A percentile compares a stretch with the other conserved stretches of the same genome.
These are phyloP conservation scores for Suhomyces bokatorum DNA, from an alignment of 1,139 yeast genomes.

Conservation along the genomic window DNA sequence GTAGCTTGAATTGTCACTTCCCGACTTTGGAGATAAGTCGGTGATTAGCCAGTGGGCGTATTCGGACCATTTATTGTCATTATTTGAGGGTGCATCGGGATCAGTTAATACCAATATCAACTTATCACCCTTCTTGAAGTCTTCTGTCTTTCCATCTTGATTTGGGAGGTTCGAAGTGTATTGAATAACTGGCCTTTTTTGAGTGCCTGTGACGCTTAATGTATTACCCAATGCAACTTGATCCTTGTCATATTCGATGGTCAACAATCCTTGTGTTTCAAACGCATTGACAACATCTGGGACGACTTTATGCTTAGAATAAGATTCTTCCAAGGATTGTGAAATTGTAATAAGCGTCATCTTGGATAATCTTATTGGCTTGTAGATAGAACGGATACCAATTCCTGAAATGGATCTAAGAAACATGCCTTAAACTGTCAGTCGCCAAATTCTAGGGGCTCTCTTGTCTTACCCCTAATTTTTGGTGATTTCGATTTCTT, in stretches of 20 bases:
- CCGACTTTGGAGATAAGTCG: slow-evolving; percentile 53
- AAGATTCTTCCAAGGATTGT: slow-evolving; percentile 62
- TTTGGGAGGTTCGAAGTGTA: slow-evolving; percentile 55
- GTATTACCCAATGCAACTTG: slow-evolving; percentile 83
- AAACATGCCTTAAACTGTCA: neutral
- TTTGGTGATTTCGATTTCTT: neutral
- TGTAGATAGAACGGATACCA: neutral
- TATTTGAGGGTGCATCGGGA: slow-evolving; percentile 89
- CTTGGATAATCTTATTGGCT: slow-evolving; percentile 10
- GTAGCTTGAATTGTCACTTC: slow-evolving; percentile 32
- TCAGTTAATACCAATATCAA: slow-evolving; percentile 82
- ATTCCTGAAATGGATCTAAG: neutral
- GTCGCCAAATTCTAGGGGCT: neutral
- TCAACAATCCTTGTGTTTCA: slow-evolving; percentile 46
- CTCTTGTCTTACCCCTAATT: neutral
- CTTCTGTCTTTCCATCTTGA: slow-evolving; percentile 39
- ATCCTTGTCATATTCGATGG: slow-evolving; percentile 51
- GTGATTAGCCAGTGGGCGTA: slow-evolving; percentile 75
- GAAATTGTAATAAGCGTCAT: slow-evolving; percentile 60
- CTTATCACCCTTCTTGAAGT: slow-evolving; percentile 46
- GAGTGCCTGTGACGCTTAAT: slow-evolving; percentile 64
- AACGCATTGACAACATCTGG: slow-evolving; percentile 61
- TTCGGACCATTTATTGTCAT: slow-evolving; percentile 86
- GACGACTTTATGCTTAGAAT: slow-evolving; percentile 57
- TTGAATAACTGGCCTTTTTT: slow-evolving; percentile 61